Conservation (phyloP, 371 early-diverging fungal genomes). For the Mortierella sp. region DNA sequence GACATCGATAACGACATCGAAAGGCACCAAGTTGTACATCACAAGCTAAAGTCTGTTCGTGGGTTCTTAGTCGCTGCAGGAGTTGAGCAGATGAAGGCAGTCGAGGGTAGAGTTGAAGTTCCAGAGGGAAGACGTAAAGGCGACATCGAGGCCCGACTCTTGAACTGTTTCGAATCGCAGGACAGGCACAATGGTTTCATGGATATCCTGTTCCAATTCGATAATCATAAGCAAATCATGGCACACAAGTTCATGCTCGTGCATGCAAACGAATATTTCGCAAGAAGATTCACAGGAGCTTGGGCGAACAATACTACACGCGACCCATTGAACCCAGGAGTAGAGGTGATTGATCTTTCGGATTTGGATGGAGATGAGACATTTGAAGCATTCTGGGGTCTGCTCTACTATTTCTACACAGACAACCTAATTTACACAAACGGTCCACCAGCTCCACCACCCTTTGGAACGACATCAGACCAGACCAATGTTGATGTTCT, state of each 20-base stretch:
- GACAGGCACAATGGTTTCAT: slow-evolving; percentile 33
- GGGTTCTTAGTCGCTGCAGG: slow-evolving; percentile 26
- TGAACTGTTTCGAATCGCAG: slow-evolving; percentile 26
- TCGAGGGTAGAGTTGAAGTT: slow-evolving; percentile 18
- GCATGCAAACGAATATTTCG: slow-evolving; percentile 19
- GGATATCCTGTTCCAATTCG: slow-evolving; percentile 32
- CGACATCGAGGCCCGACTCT: slow-evolving; percentile 2
- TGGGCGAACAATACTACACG: slow-evolving; percentile 11
- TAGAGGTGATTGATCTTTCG: slow-evolving; percentile 23
- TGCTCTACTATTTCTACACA: slow-evolving; percentile 34
- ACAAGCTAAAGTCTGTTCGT: neutral
- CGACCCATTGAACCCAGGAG: neutral
- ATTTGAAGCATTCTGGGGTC: slow-evolving; percentile 26
- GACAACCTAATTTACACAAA: slow-evolving; percentile 14
- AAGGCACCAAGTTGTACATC: slow-evolving; percentile 5
- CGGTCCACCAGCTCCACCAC: neutral
- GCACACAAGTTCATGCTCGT: slow-evolving; percentile 39
- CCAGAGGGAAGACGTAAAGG: slow-evolving; percentile 10
- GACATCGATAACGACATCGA: slow-evolving; percentile 22
- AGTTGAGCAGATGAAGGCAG: slow-evolving; percentile 10
- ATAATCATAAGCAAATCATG: slow-evolving; percentile 6
- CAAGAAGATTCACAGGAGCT: slow-evolving; percentile 4
- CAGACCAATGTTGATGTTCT: neutral
- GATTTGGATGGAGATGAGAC: neutral
- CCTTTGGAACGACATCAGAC: neutral